Conservation (phyloP, 2,329 filamentous ascomycete species). For the Metarhizium sp. region DNA sequence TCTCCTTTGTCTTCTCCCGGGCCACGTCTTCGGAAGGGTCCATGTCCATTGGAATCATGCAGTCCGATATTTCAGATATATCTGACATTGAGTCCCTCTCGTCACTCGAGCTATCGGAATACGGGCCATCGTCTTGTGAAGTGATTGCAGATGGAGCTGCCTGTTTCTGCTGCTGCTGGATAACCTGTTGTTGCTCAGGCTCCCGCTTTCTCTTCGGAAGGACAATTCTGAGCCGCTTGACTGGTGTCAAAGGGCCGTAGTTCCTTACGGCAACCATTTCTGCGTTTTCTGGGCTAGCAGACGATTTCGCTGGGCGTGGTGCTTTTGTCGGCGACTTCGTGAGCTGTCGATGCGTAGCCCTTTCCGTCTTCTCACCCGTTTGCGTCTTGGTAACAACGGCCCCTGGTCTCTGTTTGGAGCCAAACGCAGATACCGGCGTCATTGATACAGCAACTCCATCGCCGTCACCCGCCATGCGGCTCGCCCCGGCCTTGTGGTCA, state of each 20-base stretch:
- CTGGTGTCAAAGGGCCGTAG: not conserved
- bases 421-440: not conserved
- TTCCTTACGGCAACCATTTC: not conserved
- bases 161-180: not conserved
- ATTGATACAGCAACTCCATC: not conserved
- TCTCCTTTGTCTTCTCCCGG: not conserved
- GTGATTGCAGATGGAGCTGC: not conserved
- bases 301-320: no score
- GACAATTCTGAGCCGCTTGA: not conserved
- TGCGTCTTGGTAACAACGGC: not conserved
- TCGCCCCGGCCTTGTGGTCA: not conserved
- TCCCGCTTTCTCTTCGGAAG: not conserved
- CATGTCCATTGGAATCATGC: not conserved
- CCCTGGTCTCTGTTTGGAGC: not conserved
- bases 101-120: no score
- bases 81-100: not conserved
- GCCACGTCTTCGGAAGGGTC: not conserved
- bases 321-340: not conserved
- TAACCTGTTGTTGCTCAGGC: not conserved
- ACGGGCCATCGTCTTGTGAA: no score
- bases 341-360: not conserved
- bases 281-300: not conserved
- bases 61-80: not conserved
- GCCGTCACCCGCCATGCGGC: not conserved
- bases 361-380: not conserved